Evolutionary conservation across 1,284 basidiomycete genomes (phyloP).

Genomic region (Boletus sp.): DNA sequence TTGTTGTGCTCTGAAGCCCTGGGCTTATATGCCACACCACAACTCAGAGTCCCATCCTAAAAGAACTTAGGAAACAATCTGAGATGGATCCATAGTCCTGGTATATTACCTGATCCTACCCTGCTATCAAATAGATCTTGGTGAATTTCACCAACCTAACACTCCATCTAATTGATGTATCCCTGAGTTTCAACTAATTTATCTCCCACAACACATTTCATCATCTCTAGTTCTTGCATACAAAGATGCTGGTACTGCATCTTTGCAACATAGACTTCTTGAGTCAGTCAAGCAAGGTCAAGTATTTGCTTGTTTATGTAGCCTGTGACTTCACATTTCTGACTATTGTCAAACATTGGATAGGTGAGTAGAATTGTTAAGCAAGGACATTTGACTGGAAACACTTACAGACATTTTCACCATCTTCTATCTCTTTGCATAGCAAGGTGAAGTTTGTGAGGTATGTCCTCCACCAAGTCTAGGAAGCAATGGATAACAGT

Average conservation of each 20-base stretch:
- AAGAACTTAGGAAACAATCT: not conserved
- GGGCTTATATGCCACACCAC: not conserved
- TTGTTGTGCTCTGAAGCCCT: not conserved
- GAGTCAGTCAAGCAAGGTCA: not conserved
- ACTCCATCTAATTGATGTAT: not conserved
- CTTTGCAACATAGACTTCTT: not conserved
- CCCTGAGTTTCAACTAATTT: not conserved
- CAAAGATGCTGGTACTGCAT: conserved; percentile 1
- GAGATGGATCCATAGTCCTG: not conserved
- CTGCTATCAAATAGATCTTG: not conserved
- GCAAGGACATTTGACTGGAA: not conserved
- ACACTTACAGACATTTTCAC: not conserved
- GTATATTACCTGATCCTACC: not conserved
- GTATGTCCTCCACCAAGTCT: not conserved
- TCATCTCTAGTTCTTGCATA: not conserved
- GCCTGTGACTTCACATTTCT: not conserved
- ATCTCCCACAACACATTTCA: not conserved
- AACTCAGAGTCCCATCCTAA: not conserved
- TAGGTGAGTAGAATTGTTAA: too few relatives aligned
- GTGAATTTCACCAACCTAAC: not conserved
- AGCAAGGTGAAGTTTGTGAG: not conserved
- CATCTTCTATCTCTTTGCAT: not conserved
- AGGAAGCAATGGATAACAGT: not conserved
- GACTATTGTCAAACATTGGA: not conserved
- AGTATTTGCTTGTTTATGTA: not conserved